phyloP scores from a whole-genome alignment of 2,329 filamentous ascomycete species.

The Aureobasidium leucospermi region DNA sequence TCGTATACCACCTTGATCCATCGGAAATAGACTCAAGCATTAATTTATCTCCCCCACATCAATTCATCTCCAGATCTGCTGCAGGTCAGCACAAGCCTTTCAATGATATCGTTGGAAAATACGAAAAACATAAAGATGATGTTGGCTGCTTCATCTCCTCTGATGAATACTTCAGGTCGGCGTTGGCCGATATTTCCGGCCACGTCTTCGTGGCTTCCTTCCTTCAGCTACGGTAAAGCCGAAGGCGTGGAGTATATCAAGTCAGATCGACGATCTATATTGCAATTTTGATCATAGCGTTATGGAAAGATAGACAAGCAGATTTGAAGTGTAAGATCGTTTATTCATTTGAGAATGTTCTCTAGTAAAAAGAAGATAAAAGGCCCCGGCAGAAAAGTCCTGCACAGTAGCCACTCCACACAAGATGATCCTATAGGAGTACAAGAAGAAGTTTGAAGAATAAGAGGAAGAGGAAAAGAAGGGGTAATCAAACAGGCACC shows the following conservation, averaged over 20 bases:
- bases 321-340: neutral
- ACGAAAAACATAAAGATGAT: neutral
- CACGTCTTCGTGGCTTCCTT: neutral
- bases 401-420: neutral
- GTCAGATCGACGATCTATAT: neutral
- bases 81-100: neutral
- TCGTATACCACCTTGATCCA: neutral
- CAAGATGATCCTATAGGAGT: neutral
- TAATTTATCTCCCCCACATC: neutral
- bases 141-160: neutral
- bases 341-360: neutral
- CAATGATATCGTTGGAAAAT: neutral
- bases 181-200: neutral
- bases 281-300: too few species aligned
- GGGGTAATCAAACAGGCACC: neutral
- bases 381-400: neutral
- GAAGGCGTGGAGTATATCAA: neutral
- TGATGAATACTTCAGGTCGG: neutral
- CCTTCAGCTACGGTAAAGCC: neutral
- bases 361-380: constrained; percentile 1
- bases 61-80: neutral
- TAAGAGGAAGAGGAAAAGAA: neutral
- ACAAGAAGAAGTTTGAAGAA: neutral
- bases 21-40: neutral
- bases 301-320: neutral